These are phyloP conservation scores for Casuarina cunninghamiana DNA, from an alignment of 306 rosid genomes.

Conservation along the genomic window DNA sequence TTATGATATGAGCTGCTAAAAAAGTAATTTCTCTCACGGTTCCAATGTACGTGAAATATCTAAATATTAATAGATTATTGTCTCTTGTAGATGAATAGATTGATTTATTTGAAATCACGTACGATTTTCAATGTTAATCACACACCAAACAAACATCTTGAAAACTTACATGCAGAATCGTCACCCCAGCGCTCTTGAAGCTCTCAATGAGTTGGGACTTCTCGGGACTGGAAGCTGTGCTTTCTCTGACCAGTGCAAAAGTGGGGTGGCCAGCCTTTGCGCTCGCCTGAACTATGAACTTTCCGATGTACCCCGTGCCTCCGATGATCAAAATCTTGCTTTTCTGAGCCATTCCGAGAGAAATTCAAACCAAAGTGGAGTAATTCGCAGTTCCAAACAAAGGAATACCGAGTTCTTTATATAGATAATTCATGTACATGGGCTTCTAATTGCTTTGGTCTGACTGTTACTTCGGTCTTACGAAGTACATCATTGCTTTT, in stretches of 20 bases:
- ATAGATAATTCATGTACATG: too few species aligned
- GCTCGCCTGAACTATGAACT: slow-evolving; percentile 41
- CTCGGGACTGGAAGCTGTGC: slow-evolving; percentile 32
- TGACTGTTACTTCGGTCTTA: too few species aligned
- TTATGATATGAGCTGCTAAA: too few species aligned
- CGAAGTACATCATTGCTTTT: too few species aligned
- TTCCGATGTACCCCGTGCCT: slow-evolving; percentile 37
- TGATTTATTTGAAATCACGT: not conserved
- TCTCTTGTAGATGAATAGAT: too few species aligned
- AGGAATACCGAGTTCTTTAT: too few species aligned
- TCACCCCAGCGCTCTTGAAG: slow-evolving; percentile 35
- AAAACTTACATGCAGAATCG: slow-evolving; percentile 17
- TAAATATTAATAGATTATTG: too few species aligned
- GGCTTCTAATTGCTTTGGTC: too few species aligned
- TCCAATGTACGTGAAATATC: too few species aligned
- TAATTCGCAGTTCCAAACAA: too few species aligned
- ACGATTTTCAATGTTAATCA: not conserved
- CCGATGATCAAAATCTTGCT: slow-evolving; percentile 43
- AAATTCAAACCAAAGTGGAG: slow-evolving; percentile 2
- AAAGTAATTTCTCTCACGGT: too few species aligned
- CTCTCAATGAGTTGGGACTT: slow-evolving; percentile 32
- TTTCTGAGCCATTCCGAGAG: slow-evolving; percentile 28
- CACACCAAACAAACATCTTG: not conserved
- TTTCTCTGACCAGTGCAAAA: slow-evolving; percentile 34
- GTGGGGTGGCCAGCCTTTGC: slow-evolving; percentile 43